These are phyloP conservation scores for Skeletonema potamos DNA, from an alignment of 108 stramenopile genomes.

Conservation along the genomic window DNA sequence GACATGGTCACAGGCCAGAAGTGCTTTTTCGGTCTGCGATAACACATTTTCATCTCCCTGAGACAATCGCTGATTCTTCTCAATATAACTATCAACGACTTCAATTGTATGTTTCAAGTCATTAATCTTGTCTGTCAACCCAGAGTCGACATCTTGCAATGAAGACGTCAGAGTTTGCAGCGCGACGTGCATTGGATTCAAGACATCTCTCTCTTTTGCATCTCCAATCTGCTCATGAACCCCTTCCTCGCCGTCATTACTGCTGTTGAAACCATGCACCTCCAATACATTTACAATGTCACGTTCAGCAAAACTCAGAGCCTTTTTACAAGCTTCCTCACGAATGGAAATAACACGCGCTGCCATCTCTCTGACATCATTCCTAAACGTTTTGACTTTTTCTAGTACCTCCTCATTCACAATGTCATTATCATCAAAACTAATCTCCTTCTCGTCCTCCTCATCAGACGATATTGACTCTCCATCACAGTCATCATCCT, in stretches of 20 bases:
- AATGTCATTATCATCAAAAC: slow-evolving; percentile 41
- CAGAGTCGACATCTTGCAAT: slow-evolving; percentile 21
- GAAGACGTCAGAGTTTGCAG: slow-evolving; percentile 26
- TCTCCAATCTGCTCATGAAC: neutral
- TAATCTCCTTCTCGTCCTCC: slow-evolving; percentile 12
- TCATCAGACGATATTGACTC: slow-evolving; percentile 18
- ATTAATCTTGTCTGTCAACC: slow-evolving; percentile 21
- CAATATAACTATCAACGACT: slow-evolving; percentile 32
- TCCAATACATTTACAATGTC: slow-evolving; percentile 22
- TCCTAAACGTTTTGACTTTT: slow-evolving; percentile 26
- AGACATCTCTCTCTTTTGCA: neutral
- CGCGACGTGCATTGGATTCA: slow-evolving; percentile 22
- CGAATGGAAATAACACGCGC: slow-evolving; percentile 23
- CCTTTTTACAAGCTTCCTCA: slow-evolving; percentile 18
- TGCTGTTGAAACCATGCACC: slow-evolving; percentile 25
- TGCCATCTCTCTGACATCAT: slow-evolving; percentile 21
- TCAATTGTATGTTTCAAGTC: slow-evolving; percentile 29
- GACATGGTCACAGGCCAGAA: slow-evolving; percentile 6
- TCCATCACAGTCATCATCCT: slow-evolving; percentile 13
- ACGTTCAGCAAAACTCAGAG: slow-evolving; percentile 12
- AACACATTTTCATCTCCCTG: slow-evolving; percentile 42
- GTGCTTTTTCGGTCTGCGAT: slow-evolving; percentile 32
- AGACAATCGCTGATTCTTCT: slow-evolving; percentile 24
- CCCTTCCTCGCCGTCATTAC: neutral
- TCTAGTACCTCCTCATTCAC: slow-evolving; percentile 32